A percentile compares a stretch with the other conserved stretches of the same genome.
Evolutionary conservation across 805 yeast genomes (phyloP).

Genomic region (Candida sphagnicola): DNA sequence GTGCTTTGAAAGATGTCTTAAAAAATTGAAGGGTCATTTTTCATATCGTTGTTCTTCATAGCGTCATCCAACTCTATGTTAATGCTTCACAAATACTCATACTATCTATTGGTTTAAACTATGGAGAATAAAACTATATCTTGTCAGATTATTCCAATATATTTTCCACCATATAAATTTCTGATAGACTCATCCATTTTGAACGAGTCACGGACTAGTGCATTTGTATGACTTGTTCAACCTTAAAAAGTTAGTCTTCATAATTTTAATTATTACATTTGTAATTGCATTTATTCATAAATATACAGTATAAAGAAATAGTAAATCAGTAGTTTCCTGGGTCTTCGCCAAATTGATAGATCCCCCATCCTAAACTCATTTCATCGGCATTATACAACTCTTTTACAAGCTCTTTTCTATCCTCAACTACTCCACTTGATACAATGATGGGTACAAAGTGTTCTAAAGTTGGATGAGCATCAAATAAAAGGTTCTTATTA

Average conservation of each 20-base stretch:
- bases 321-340: background rate
- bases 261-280: background rate
- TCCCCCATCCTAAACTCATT: slow-evolving; percentile 66
- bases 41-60: no score
- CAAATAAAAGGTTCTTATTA: slow-evolving; percentile 29
- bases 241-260: background rate
- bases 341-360: slow-evolving; percentile 45
- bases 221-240: background rate
- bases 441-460: slow-evolving; percentile 69
- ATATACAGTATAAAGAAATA: background rate
- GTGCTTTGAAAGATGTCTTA: slow-evolving; percentile 36
- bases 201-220: background rate
- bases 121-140: no score
- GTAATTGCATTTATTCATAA: background rate
- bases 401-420: slow-evolving; percentile 30
- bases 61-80: no score
- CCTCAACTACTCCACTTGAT: slow-evolving; percentile 52
- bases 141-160: no score
- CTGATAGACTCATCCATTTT: no score
- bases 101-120: no score
- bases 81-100: no score
- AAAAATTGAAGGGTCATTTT: no score
- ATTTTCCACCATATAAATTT: no score
- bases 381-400: slow-evolving; percentile 44
- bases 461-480: slow-evolving; percentile 75